Percentiles rank a stretch among this genome's conserved stretches.
These are phyloP conservation scores for Pseudocercospora cruenta DNA, from an alignment of 2,329 filamentous ascomycete genomes.

Conservation along the genomic window DNA sequence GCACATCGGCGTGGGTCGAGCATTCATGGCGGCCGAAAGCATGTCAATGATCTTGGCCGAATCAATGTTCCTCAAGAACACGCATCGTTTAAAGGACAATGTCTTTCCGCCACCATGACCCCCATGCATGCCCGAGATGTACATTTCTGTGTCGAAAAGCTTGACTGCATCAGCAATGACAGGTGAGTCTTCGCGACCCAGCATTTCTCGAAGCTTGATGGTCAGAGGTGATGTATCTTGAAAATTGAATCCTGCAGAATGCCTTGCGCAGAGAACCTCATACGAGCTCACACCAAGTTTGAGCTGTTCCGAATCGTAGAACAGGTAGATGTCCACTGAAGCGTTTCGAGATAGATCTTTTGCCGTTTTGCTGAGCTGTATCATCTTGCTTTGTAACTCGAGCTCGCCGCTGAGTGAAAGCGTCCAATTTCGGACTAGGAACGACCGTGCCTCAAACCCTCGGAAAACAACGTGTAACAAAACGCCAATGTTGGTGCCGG, in stretches of 20 bases:
- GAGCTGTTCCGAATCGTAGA: constrained; percentile 50
- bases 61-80: constrained; percentile 60
- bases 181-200: constrained; percentile 32
- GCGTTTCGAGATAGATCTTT: constrained; percentile 45
- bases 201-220: neutral
- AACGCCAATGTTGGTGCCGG: constrained; percentile 64
- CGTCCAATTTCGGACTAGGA: constrained; percentile 39
- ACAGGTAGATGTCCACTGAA: constrained; percentile 63
- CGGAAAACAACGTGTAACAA: constrained; percentile 59
- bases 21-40: constrained; percentile 52
- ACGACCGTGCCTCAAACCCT: constrained; percentile 49
- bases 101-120: constrained; percentile 63
- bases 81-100: constrained; percentile 66
- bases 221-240: neutral
- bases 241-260: neutral
- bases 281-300: constrained; percentile 58
- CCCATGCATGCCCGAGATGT: constrained; percentile 63
- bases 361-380: constrained; percentile 46
- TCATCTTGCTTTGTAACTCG: constrained; percentile 44
- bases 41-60: constrained; percentile 36
- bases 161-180: constrained; percentile 50
- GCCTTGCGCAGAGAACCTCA: constrained; percentile 37
- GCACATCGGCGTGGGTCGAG: constrained; percentile 57
- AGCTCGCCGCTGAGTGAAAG: constrained; percentile 32
- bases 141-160: constrained; percentile 64